phyloP scores from a whole-genome alignment of 129 eudicot genomes.

The Pseudognaphalium luteoalbum region DNA sequence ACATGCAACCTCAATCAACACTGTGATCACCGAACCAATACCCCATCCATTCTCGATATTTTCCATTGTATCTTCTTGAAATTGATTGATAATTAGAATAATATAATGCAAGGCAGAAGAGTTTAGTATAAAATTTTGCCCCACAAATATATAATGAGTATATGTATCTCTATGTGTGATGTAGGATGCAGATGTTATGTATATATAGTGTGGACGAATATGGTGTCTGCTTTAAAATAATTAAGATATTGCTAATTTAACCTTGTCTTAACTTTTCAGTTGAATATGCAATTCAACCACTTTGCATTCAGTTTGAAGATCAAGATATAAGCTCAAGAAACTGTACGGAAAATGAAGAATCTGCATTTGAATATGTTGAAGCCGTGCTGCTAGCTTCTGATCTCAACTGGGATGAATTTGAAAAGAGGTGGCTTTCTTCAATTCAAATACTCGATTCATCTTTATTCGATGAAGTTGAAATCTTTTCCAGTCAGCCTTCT shows the following conservation, averaged over 20 bases:
- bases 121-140: no score
- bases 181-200: no score
- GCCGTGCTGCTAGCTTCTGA: constrained; percentile 83
- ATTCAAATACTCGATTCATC: constrained; percentile 66
- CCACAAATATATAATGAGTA: no score
- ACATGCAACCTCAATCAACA: no score
- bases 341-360: constrained; percentile 60
- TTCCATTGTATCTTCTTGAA: no score
- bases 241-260: background rate
- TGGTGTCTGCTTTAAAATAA: no score
- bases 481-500: constrained; percentile 63
- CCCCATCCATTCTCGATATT: no score
- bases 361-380: constrained; percentile 81
- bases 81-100: no score
- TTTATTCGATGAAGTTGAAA: constrained; percentile 74
- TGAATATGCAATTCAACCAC: constrained; percentile 55
- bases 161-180: no score
- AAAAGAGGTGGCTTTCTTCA: constrained; percentile 66
- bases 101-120: no score
- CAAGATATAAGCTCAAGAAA: constrained; percentile 41
- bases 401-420: constrained; percentile 86
- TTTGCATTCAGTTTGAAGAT: constrained; percentile 72
- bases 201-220: no score
- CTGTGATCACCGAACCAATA: no score
- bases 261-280: constrained; percentile 35